Base-by-base conservation (phyloP, 2,329 filamentous ascomycete genomes). In the Sporothrix curviconia region DNA sequence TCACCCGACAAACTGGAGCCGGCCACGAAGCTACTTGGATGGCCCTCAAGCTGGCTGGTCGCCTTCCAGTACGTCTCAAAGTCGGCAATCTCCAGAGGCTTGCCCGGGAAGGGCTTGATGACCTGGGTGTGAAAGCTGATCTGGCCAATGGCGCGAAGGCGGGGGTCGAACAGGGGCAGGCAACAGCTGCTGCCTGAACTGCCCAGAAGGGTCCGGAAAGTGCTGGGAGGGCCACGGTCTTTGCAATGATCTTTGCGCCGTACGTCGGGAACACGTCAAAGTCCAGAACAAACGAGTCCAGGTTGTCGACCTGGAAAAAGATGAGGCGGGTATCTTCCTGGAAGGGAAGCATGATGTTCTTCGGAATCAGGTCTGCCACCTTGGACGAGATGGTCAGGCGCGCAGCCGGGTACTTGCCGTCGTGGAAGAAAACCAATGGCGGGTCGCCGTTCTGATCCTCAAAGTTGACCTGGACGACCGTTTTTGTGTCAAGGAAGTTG, bases 61-160 rank as follows among this genome's bases (percentile, higher is more conserved):
- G 92, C 92, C 72, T 97, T 99, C 94, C 94, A 99, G 72, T 99
- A 99, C 0, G 94, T 97, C 62, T 95, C 94, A 66, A 97, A 99
- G 67, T 97, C 92, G 1, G 94, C 95, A 60, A 99, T 96, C 71
- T 99, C 94, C 22, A 99, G 77, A 3, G 94, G 91, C 60, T 91
- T 87, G 7, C 94, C 92, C 61, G 86, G 84, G 74, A 97, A 99
- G 0, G 94, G 94, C 67, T 96, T 96, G 70, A 99, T 95, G 25
- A 97, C 90, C 69, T 97, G 92, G 56, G 90, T 95, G 63, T 89
- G 89, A 76, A 99, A 99, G 62, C 85, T 90, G 64, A 97, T 90
- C 66, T 95, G 89, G 6, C 94, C 94, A 66, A 99, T 96, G 8
- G 91, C 89, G 46, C 92, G 84, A 50, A 97, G 79, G 22, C 94